These are phyloP conservation scores for Candida glaebosa DNA, from an alignment of 805 yeast genomes.

Conservation along the genomic window DNA sequence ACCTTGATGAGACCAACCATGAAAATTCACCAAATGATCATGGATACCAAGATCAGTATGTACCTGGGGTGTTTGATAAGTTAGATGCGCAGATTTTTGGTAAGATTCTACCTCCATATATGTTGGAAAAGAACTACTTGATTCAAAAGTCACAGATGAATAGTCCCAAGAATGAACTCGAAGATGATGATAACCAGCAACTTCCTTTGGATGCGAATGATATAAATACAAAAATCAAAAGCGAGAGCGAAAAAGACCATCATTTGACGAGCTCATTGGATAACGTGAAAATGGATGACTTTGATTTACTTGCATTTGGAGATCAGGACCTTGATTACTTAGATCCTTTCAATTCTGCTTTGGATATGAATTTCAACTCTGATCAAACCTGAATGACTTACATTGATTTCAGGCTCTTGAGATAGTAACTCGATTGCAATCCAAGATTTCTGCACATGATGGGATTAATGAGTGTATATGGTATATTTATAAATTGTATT, in stretches of 20 bases:
- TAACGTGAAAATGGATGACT: conserved; percentile 16
- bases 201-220: background rate
- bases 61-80: conserved; percentile 83
- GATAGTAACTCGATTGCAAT: too few relatives aligned
- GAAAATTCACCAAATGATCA: conserved; percentile 5
- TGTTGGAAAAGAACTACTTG: conserved; percentile 43
- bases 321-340: conserved; percentile 21
- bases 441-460: too few relatives aligned
- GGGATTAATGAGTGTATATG: too few relatives aligned
- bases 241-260: background rate
- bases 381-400: too few relatives aligned
- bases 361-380: conserved; percentile 4
- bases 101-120: conserved; percentile 76
- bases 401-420: too few relatives aligned
- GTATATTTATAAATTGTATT: too few relatives aligned
- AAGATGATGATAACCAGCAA: background rate
- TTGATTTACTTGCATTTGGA: conserved; percentile 16
- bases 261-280: background rate
- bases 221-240: conserved; percentile 3
- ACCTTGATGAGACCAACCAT: conserved; percentile 27
- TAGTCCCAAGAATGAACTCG: background rate
- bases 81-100: conserved; percentile 85
- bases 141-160: conserved; percentile 3
- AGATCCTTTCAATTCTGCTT: conserved; percentile 20
- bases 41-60: conserved; percentile 35